phyloP scores from a whole-genome alignment of 148 eudicot genomes.

The Diospyros lotus region DNA sequence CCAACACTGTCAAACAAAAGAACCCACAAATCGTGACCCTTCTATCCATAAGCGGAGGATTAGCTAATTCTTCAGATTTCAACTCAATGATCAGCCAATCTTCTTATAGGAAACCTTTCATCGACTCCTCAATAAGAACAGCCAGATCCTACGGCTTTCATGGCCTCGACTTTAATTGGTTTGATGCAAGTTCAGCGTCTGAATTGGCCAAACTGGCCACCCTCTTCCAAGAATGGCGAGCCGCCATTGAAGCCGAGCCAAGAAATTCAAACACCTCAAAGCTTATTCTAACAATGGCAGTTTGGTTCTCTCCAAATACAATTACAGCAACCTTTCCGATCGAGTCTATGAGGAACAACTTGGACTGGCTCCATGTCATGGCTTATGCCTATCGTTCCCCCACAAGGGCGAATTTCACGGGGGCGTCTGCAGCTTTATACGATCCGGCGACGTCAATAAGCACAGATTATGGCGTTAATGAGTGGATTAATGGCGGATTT shows the following conservation, averaged over 20 bases:
- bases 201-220: neutral
- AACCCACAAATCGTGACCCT: neutral
- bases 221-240: conserved; percentile 4
- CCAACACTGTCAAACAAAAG: neutral
- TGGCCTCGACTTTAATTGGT: neutral
- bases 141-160: neutral
- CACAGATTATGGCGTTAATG: conserved; percentile 7
- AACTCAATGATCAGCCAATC: neutral
- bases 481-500: conserved; percentile 14
- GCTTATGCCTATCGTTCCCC: conserved; percentile 12
- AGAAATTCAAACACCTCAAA: neutral
- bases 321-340: neutral
- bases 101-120: neutral
- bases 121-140: neutral
- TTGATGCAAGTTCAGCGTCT: neutral
- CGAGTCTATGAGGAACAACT: conserved; percentile 2
- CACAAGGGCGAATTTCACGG: neutral
- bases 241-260: neutral
- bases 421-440: conserved; percentile 12
- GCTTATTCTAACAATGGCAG: conserved; percentile 11
- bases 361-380: conserved; percentile 13
- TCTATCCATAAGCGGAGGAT: neutral
- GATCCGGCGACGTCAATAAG: conserved; percentile 4
- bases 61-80: neutral
- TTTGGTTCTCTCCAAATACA: neutral